Evolutionary conservation across 1,284 basidiomycete genomes (phyloP).

Genomic region (Xanthoconium separans): DNA sequence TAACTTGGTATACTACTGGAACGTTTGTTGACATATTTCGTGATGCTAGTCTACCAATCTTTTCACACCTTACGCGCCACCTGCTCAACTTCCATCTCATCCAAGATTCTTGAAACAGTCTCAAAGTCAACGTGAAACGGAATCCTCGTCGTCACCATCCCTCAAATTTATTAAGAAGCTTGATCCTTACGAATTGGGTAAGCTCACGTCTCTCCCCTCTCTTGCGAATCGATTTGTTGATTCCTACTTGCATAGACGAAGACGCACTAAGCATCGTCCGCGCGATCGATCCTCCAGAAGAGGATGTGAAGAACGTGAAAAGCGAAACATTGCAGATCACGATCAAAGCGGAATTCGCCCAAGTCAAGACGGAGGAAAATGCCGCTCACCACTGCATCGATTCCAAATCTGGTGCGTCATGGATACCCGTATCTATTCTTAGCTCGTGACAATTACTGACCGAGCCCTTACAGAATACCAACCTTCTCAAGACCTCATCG

Average conservation of each 20-base stretch:
- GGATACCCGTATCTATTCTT: background rate
- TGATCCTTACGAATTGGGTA: conserved; percentile 33
- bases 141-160: background rate
- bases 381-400: background rate
- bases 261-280: conserved; percentile 21
- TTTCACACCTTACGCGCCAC: conserved; percentile 29
- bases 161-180: conserved; percentile 26
- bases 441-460: background rate
- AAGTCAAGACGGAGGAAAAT: conserved; percentile 16
- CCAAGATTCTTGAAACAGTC: conserved; percentile 5
- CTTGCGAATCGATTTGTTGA: background rate
- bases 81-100: conserved; percentile 22
- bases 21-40: background rate
- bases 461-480: background rate
- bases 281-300: conserved; percentile 3
- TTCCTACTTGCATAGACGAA: conserved; percentile 21
- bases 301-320: background rate
- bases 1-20: background rate
- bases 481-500: background rate
- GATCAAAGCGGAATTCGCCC: conserved; percentile 12
- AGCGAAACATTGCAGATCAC: background rate
- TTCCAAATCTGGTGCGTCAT: background rate
- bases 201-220: background rate
- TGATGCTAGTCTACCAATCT: conserved; percentile 3
- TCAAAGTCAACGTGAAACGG: background rate